Percentiles rank a stretch among this genome's conserved stretches.
phyloP scores from a whole-genome alignment of 257 asterid species.

The Thymus mandschuricus region DNA sequence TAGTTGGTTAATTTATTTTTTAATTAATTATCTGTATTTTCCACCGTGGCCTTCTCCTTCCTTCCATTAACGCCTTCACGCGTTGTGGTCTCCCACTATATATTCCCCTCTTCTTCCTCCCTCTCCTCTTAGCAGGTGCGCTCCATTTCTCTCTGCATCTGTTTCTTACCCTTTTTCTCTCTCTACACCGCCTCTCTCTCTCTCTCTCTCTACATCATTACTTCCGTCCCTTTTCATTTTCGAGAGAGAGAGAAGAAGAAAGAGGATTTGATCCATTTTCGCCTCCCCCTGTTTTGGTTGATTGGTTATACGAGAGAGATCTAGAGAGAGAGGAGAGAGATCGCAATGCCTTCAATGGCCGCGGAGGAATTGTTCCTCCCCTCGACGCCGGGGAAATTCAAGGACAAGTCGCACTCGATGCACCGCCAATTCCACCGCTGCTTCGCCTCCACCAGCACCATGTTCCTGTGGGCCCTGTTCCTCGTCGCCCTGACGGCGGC shows the following conservation, averaged over 20 bases:
- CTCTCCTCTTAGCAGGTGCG: constrained; percentile 54
- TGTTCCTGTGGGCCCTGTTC: constrained; percentile 79
- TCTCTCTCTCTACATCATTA: background rate
- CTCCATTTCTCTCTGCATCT: constrained; percentile 50
- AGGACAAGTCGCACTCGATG: constrained; percentile 53
- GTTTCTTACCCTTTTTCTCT: constrained; percentile 1
- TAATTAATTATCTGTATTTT: background rate
- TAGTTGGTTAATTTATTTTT: too few species aligned
- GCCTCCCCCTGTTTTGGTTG: background rate
- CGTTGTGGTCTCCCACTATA: constrained; percentile 58
- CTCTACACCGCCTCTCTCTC: background rate
- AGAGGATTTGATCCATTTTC: background rate
- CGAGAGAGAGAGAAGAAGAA: background rate
- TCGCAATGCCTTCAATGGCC: constrained; percentile 49
- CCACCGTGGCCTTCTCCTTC: constrained; percentile 42
- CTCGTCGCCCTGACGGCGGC: constrained; percentile 71
- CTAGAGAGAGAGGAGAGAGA: too few species aligned
- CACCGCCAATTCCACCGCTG: constrained; percentile 70
- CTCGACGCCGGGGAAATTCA: constrained; percentile 72
- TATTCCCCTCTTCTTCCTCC: constrained; percentile 29
- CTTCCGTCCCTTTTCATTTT: background rate
- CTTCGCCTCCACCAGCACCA: constrained; percentile 74
- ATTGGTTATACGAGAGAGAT: background rate
- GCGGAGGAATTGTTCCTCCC: constrained; percentile 62
- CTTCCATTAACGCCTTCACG: constrained; percentile 57